Evolutionary conservation across 352 stramenopile genomes (phyloP).

Genomic region (Globisporangium nagaii): DNA sequence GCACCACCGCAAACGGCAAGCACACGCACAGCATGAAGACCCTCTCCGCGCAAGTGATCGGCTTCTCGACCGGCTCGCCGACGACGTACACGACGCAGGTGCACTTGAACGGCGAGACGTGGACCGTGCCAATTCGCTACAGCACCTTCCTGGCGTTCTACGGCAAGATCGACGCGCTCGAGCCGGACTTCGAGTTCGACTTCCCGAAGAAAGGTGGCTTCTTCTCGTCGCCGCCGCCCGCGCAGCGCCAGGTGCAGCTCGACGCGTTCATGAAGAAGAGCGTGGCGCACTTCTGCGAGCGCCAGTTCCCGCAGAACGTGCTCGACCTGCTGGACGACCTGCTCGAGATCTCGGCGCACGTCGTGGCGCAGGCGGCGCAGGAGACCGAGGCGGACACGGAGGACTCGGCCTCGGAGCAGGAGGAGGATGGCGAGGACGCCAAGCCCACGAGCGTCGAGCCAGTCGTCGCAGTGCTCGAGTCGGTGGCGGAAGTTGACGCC

Average conservation of each 20-base stretch:
- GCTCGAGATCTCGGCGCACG: conserved; percentile 41
- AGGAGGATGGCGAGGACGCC: conserved; percentile 1
- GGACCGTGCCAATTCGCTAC: conserved; percentile 56
- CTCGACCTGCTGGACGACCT: conserved; percentile 43
- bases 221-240: conserved; percentile 53
- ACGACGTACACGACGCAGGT: conserved; percentile 51
- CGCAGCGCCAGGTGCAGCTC: conserved; percentile 51
- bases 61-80: conserved; percentile 31
- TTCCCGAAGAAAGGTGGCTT: conserved; percentile 61
- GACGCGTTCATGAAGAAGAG: conserved; percentile 56
- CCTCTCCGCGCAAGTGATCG: conserved; percentile 33
- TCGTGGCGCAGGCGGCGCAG: conserved; percentile 11
- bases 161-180: conserved; percentile 31
- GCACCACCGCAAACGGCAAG: background rate
- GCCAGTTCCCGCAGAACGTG: conserved; percentile 31
- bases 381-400: conserved; percentile 10
- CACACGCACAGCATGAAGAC: conserved; percentile 11
- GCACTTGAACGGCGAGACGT: conserved; percentile 28
- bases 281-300: conserved; percentile 47
- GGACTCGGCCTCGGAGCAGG: conserved; percentile 8
- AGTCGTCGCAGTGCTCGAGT: background rate
- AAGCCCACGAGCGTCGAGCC: conserved; percentile 6
- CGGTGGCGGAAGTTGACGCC: background rate
- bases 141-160: conserved; percentile 62
- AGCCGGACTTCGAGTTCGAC: conserved; percentile 45